phyloP scores from a whole-genome alignment of 2,329 filamentous ascomycete species.

The Colletotrichum theobromicola region DNA sequence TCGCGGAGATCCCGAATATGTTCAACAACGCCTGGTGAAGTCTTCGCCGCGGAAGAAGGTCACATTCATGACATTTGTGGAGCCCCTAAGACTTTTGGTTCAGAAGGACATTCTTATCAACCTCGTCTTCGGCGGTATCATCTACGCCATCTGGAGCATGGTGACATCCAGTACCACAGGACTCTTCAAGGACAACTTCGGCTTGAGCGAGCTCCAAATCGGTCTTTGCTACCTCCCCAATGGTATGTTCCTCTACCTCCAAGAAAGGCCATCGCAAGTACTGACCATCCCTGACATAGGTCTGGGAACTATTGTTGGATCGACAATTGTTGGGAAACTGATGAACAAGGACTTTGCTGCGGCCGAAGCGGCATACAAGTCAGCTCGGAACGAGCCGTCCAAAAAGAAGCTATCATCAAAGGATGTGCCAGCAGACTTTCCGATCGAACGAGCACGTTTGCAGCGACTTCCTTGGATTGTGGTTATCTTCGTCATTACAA shows the following conservation, averaged over 20 bases:
- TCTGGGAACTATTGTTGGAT: slow-evolving; percentile 45
- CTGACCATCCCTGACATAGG: slow-evolving; percentile 3
- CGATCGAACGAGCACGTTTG: slow-evolving; percentile 45
- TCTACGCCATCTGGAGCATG: slow-evolving; percentile 50
- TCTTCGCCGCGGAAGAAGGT: slow-evolving; percentile 24
- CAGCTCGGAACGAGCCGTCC: slow-evolving; percentile 11
- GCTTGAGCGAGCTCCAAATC: slow-evolving; percentile 25
- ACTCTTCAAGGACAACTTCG: slow-evolving; percentile 34
- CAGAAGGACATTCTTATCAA: slow-evolving; percentile 49
- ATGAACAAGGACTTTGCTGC: slow-evolving; percentile 39
- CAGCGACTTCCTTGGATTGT: slow-evolving; percentile 41
- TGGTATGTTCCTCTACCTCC: slow-evolving; percentile 1
- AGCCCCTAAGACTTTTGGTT: slow-evolving; percentile 40
- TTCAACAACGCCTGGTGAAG: slow-evolving; percentile 10
- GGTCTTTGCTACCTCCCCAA: slow-evolving; percentile 31
- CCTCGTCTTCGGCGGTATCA: slow-evolving; percentile 42
- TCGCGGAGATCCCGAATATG: slow-evolving; percentile 10
- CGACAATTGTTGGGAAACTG: slow-evolving; percentile 42
- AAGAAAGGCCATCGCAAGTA: accelerated
- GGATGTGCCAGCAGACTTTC: slow-evolving; percentile 38
- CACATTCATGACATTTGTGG: slow-evolving; percentile 33
- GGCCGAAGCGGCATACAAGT: slow-evolving; percentile 24
- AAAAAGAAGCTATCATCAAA: slow-evolving; percentile 31
- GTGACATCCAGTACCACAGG: slow-evolving; percentile 46
- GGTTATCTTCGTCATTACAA: slow-evolving; percentile 33